Percentiles rank a stretch among this genome's conserved stretches.
Conservation (phyloP, 805 yeast genomes). For the Nakazawaea ernobii region DNA sequence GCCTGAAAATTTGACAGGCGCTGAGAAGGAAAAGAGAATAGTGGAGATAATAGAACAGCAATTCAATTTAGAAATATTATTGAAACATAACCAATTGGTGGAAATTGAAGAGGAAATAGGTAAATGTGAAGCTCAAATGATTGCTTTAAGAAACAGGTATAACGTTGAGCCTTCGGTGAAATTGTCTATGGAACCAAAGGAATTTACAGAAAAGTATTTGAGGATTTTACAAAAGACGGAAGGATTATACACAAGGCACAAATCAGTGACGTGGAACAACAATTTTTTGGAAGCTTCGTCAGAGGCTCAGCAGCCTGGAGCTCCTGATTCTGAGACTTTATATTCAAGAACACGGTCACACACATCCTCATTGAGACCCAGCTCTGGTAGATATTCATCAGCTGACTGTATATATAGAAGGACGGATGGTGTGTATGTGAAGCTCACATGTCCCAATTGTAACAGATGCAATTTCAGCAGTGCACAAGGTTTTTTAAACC, state of each 20-base stretch:
- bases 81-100: conserved; percentile 52
- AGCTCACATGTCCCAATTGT: conserved; percentile 65
- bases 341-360: conserved; percentile 43
- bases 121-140: conserved; percentile 53
- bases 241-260: conserved; percentile 14
- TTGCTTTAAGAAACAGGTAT: conserved; percentile 40
- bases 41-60: conserved; percentile 32
- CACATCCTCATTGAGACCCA: conserved; percentile 46
- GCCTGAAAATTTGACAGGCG: not conserved
- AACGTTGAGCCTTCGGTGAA: conserved; percentile 34
- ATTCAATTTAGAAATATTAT: conserved; percentile 52
- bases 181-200: conserved; percentile 37
- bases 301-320: conserved; percentile 4
- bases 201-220: conserved; percentile 36
- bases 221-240: conserved; percentile 18
- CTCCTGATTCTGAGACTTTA: conserved; percentile 16
- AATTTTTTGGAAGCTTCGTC: conserved; percentile 2
- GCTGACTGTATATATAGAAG: conserved; percentile 53
- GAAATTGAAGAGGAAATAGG: conserved; percentile 47
- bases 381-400: conserved; percentile 31
- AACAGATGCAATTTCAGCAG: conserved; percentile 64
- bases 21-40: conserved; percentile 18
- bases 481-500: conserved; percentile 78
- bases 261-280: conserved; percentile 9
- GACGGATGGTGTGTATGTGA: conserved; percentile 66